Conservation (phyloP, 2,329 filamentous ascomycete genomes). For the Alternaria atra region DNA sequence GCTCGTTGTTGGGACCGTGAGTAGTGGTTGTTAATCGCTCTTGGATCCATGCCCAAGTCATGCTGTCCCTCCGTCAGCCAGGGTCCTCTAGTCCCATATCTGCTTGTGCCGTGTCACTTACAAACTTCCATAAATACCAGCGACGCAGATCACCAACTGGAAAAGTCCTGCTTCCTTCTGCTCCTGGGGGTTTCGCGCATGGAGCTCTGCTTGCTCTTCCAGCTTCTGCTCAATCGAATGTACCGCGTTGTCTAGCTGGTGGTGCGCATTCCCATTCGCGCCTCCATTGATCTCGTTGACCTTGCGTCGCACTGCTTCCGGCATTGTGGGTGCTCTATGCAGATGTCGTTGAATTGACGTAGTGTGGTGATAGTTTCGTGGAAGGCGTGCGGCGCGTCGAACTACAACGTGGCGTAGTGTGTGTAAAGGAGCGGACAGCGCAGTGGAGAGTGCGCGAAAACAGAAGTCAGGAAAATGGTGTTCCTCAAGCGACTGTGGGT, state of each 20-base stretch:
- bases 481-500: not conserved
- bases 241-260: constrained; percentile 35
- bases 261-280: constrained; percentile 34
- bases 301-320: constrained; percentile 29
- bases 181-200: constrained; percentile 44
- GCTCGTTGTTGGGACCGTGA: constrained; percentile 70
- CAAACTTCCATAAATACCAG: constrained; percentile 97
- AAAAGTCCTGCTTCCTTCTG: constrained; percentile 66
- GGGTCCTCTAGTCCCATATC: not conserved
- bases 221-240: constrained; percentile 43
- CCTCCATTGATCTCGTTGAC: constrained; percentile 37
- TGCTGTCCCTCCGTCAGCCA: constrained; percentile 55
- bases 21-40: constrained; percentile 95
- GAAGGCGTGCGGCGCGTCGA: not conserved
- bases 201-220: constrained; percentile 42
- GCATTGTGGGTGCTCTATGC: constrained; percentile 33
- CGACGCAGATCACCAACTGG: constrained; percentile 86
- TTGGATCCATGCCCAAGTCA: constrained; percentile 96
- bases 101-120: constrained; percentile 55
- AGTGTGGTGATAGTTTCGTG: not conserved
- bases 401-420: not conserved
- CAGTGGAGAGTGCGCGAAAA: not conserved
- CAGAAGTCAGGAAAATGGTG: not conserved
- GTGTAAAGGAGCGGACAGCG: not conserved
- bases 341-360: not conserved